Conservation (phyloP, 2,329 filamentous ascomycete species). For the Xylaria sp. region DNA sequence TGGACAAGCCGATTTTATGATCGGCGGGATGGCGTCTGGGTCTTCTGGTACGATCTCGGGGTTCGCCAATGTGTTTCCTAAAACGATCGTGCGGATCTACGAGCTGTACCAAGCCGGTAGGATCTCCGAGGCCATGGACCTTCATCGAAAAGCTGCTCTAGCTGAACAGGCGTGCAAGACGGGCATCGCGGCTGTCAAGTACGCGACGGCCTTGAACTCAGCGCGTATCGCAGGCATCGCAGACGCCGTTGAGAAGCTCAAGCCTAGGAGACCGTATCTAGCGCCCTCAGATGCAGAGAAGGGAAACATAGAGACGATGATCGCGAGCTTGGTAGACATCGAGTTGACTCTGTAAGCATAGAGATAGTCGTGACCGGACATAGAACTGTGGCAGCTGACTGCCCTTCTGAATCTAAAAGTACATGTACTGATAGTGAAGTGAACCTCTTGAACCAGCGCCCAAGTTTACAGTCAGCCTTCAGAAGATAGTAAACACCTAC, state of each 20-base stretch:
- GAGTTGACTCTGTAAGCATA: conserved; percentile 3
- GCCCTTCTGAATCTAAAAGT: no score
- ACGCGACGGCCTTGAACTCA: conserved; percentile 69
- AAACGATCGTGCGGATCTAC: conserved; percentile 68
- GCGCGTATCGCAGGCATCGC: conserved; percentile 69
- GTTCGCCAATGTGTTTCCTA: conserved; percentile 71
- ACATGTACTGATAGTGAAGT: no score
- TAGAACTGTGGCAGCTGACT: no score
- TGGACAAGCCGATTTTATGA: conserved; percentile 77
- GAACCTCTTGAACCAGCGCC: no score
- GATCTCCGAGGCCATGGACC: conserved; percentile 64
- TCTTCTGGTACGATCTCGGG: conserved; percentile 70
- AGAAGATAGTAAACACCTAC: no score
- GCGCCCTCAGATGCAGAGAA: conserved; percentile 56
- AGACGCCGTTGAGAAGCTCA: conserved; percentile 66
- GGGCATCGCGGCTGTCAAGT: conserved; percentile 74
- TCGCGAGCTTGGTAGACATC: conserved; percentile 4
- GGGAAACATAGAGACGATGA: conserved; percentile 47
- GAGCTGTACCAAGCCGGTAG: conserved; percentile 67
- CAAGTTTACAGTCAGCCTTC: no score
- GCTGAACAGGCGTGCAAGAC: conserved; percentile 73
- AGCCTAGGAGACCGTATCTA: conserved; percentile 71
- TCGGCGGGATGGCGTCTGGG: conserved; percentile 69
- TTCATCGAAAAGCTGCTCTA: conserved; percentile 71
- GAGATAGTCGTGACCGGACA: background rate